A percentile compares a stretch with the other conserved stretches of the same genome.
Conservation (phyloP, 176 grass and related monocot species). For the Carex kokanica region DNA sequence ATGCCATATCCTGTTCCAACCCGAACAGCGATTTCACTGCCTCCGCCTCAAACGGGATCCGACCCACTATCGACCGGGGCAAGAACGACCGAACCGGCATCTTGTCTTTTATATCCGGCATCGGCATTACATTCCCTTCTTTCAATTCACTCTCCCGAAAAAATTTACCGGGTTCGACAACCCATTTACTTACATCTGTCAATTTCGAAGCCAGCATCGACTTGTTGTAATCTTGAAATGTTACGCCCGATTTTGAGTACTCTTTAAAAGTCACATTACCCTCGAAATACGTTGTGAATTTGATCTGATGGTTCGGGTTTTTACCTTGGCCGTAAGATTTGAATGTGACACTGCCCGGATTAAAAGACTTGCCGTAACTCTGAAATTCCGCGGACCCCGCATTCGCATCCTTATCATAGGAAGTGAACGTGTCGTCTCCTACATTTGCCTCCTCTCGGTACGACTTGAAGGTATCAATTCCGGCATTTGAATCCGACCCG, state of each 20-base stretch:
- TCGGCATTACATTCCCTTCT: slow-evolving; percentile 54
- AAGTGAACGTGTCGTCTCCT: slow-evolving; percentile 61
- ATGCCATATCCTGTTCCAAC: slow-evolving; percentile 41
- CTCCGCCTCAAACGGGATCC: slow-evolving; percentile 45
- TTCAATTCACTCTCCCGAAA: slow-evolving; percentile 60
- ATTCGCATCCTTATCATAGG: slow-evolving; percentile 70
- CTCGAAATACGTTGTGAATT: slow-evolving; percentile 45
- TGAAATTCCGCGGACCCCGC: slow-evolving; percentile 51
- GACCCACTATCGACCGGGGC: slow-evolving; percentile 40
- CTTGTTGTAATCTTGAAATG: slow-evolving; percentile 51
- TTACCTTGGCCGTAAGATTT: slow-evolving; percentile 64
- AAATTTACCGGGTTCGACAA: slow-evolving; percentile 70
- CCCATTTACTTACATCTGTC: slow-evolving; percentile 28
- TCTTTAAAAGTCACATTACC: slow-evolving; percentile 55
- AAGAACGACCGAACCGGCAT: slow-evolving; percentile 65
- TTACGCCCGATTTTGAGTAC: slow-evolving; percentile 52
- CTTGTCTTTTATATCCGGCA: slow-evolving; percentile 76
- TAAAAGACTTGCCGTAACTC: slow-evolving; percentile 60
- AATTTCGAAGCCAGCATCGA: background rate
- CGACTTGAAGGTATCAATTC: slow-evolving; percentile 52
- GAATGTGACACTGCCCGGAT: slow-evolving; percentile 42
- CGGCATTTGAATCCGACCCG: slow-evolving; percentile 55
- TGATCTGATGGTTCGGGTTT: slow-evolving; percentile 62
- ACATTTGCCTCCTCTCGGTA: slow-evolving; percentile 68
- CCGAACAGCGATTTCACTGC: slow-evolving; percentile 45